Evolutionary conservation across 768 basidiomycete genomes (phyloP).

Genomic region (Boletus speciosus): DNA sequence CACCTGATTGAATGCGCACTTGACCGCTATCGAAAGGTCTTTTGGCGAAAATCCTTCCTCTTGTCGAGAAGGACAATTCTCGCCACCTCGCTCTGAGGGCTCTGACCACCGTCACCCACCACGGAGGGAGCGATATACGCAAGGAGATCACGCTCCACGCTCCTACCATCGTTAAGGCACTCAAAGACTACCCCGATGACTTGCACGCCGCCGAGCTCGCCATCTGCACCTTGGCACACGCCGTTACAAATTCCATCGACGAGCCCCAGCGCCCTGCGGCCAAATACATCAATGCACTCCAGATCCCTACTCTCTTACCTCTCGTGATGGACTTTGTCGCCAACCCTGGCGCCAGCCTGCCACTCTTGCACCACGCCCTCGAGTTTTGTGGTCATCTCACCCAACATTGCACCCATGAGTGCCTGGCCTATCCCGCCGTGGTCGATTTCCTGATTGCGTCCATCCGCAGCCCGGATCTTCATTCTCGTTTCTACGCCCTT

Average conservation of each 20-base stretch:
- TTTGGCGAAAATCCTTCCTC: slow-evolving; percentile 52
- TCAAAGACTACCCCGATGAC: slow-evolving; percentile 52
- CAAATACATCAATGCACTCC: slow-evolving; percentile 37
- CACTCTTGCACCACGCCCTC: slow-evolving; percentile 51
- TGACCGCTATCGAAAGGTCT: slow-evolving; percentile 39
- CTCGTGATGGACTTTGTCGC: slow-evolving; percentile 41
- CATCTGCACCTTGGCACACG: slow-evolving; percentile 52
- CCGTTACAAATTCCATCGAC: slow-evolving; percentile 39
- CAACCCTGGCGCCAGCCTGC: slow-evolving; percentile 40
- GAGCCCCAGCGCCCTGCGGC: slow-evolving; percentile 37
- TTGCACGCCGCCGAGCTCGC: slow-evolving; percentile 46
- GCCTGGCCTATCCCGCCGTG: slow-evolving; percentile 41
- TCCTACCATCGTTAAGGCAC: slow-evolving; percentile 40
- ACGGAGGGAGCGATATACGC: slow-evolving; percentile 50
- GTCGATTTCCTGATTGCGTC: slow-evolving; percentile 53
- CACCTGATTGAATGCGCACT: not conserved
- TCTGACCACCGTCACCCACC: slow-evolving; percentile 57
- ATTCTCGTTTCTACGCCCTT: slow-evolving; percentile 48
- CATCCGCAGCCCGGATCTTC: slow-evolving; percentile 53
- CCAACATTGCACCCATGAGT: slow-evolving; percentile 43
- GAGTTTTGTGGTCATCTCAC: slow-evolving; percentile 44
- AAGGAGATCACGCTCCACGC: slow-evolving; percentile 47
- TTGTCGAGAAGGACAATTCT: slow-evolving; percentile 45
- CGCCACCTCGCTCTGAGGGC: slow-evolving; percentile 54
- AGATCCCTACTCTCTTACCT: slow-evolving; percentile 43